phyloP scores from a whole-genome alignment of 2,329 filamentous ascomycete genomes.

The Epichloe typhina region DNA sequence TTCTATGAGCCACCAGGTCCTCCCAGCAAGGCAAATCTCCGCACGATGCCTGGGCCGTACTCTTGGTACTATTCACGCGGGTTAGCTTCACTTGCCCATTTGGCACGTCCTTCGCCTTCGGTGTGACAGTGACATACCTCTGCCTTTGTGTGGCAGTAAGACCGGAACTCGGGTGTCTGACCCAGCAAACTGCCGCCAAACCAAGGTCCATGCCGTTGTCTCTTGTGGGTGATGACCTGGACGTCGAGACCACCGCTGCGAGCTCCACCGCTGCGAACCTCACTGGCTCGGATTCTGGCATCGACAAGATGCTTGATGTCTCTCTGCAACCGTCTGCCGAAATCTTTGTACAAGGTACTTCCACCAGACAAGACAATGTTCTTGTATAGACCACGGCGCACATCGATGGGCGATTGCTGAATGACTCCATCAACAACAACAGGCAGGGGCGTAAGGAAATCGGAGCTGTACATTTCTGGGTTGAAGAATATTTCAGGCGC shows the following conservation, averaged over 20 bases:
- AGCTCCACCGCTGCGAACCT: slow-evolving; percentile 80
- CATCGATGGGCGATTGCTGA: slow-evolving; percentile 94
- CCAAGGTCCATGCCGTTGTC: slow-evolving; percentile 95
- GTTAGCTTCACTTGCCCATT: slow-evolving; percentile 10
- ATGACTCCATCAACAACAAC: slow-evolving; percentile 94
- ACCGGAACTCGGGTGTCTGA: slow-evolving; percentile 95
- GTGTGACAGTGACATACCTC: slow-evolving; percentile 35
- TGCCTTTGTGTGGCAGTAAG: slow-evolving; percentile 93
- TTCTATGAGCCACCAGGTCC: slow-evolving; percentile 69
- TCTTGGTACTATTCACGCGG: slow-evolving; percentile 63
- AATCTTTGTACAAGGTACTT: slow-evolving; percentile 97
- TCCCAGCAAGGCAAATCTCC: slow-evolving; percentile 85
- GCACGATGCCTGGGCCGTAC: slow-evolving; percentile 88
- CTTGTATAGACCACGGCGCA: slow-evolving; percentile 94
- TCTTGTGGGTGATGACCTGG: slow-evolving; percentile 93
- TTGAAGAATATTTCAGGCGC: slow-evolving; percentile 99
- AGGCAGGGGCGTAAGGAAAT: slow-evolving; percentile 91
- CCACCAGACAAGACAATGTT: slow-evolving; percentile 97
- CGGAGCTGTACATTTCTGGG: slow-evolving; percentile 97
- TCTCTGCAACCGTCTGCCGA: slow-evolving; percentile 86
- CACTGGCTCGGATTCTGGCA: slow-evolving; percentile 80
- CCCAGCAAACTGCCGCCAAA: slow-evolving; percentile 94
- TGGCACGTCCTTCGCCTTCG: not conserved
- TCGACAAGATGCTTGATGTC: slow-evolving; percentile 96
- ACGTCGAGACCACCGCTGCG: slow-evolving; percentile 92